These are phyloP conservation scores for Vanrija pseudolonga DNA, from an alignment of 1,284 basidiomycete genomes.

Conservation along the genomic window DNA sequence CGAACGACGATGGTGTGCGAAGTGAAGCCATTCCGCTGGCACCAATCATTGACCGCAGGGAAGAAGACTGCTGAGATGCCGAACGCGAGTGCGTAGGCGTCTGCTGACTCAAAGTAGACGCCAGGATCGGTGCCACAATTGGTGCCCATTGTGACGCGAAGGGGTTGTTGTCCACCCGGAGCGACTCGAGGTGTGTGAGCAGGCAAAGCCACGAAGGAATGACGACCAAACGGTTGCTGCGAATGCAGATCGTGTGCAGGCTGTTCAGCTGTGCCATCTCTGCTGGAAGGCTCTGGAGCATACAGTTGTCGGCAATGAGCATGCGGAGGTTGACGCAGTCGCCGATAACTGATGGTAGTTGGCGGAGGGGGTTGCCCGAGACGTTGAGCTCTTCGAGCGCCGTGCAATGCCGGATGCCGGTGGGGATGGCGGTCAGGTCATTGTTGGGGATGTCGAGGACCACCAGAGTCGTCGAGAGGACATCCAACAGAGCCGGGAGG, in stretches of 20 bases:
- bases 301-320: conserved; percentile 83
- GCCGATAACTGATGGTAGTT: conserved; percentile 75
- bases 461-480: conserved; percentile 69
- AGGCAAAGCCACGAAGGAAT: conserved; percentile 91
- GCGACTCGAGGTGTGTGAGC: conserved; percentile 72
- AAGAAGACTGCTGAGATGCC: conserved; percentile 4
- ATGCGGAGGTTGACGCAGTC: conserved; percentile 74
- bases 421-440: conserved; percentile 74
- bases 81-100: conserved; percentile 5
- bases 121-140: conserved; percentile 66
- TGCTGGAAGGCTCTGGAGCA: conserved; percentile 68
- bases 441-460: conserved; percentile 88
- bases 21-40: not conserved
- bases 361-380: conserved; percentile 79
- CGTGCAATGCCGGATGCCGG: conserved; percentile 68
- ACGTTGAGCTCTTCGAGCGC: conserved; percentile 91
- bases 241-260: conserved; percentile 80
- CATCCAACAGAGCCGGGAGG: conserved; percentile 64
- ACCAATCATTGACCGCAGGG: not conserved
- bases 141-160: conserved; percentile 88
- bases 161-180: conserved; percentile 88
- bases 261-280: conserved; percentile 64
- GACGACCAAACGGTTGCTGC: conserved; percentile 81
- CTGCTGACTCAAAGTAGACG: conserved; percentile 11
- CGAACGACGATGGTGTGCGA: not conserved